phyloP scores from a whole-genome alignment of 805 yeast genomes.

The Debaryomyces tyrocola region DNA sequence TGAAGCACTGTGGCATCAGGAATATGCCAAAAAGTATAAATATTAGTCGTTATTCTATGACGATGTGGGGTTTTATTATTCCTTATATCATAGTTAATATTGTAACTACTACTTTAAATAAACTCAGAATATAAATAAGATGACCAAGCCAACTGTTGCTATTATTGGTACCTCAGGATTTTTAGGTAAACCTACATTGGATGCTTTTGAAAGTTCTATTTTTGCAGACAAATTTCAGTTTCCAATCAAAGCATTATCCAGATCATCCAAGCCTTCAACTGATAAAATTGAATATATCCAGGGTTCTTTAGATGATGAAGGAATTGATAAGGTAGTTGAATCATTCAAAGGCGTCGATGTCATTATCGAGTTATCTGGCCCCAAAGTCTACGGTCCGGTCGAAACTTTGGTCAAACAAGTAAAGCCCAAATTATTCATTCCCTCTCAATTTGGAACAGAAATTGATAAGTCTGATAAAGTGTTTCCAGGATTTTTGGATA shows the following conservation, averaged over 20 bases:
- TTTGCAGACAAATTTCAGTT: slow-evolving; percentile 41
- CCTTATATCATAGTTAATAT: background rate
- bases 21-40: too few species aligned
- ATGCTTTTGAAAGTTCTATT: slow-evolving; percentile 42
- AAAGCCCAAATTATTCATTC: slow-evolving; percentile 54
- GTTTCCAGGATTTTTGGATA: slow-evolving; percentile 34
- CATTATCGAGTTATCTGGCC: slow-evolving; percentile 46
- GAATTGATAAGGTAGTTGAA: slow-evolving; percentile 26
- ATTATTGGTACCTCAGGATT: slow-evolving; percentile 54
- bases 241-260: slow-evolving; percentile 54
- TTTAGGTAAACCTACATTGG: slow-evolving; percentile 49
- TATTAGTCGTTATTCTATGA: too few species aligned
- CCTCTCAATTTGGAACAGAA: slow-evolving; percentile 62
- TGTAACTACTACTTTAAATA: background rate
- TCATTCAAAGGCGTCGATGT: slow-evolving; percentile 51
- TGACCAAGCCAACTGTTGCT: slow-evolving; percentile 38
- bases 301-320: slow-evolving; percentile 26
- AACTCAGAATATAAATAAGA: background rate
- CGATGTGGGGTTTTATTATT: too few species aligned
- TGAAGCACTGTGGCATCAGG: too few species aligned
- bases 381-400: slow-evolving; percentile 29
- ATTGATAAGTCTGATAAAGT: slow-evolving; percentile 20
- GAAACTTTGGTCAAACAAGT: slow-evolving; percentile 39
- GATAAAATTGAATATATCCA: slow-evolving; percentile 40
- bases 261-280: slow-evolving; percentile 36